Evolutionary conservation across 257 asterid genomes (phyloP).

Genomic region (Lycium ferocissimum): DNA sequence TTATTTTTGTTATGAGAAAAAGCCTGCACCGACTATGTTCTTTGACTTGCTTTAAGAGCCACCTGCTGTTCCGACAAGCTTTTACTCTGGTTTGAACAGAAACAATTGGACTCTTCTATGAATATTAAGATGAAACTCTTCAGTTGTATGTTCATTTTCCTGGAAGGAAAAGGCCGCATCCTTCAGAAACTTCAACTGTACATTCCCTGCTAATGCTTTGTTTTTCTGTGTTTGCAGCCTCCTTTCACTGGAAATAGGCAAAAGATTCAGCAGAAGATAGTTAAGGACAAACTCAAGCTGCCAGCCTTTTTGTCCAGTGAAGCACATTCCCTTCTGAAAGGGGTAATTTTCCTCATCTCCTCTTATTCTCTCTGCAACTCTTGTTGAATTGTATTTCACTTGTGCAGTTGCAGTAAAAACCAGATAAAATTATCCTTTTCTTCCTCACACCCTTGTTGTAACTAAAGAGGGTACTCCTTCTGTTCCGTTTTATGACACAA

Average conservation of each 20-base stretch:
- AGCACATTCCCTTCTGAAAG: constrained; percentile 70
- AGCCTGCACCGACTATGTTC: neutral
- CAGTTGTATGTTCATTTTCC: neutral
- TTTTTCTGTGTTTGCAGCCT: constrained; percentile 28
- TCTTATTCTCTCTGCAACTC: neutral
- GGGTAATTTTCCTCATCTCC: constrained; percentile 45
- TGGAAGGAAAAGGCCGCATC: neutral
- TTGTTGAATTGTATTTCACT: constrained; percentile 21
- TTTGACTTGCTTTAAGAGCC: constrained; percentile 4
- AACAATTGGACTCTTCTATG: neutral
- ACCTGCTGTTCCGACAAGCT: neutral
- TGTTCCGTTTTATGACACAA: neutral
- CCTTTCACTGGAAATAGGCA: constrained; percentile 56
- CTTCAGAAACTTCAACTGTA: neutral
- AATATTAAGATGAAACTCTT: constrained; percentile 23
- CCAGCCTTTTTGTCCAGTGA: constrained; percentile 63
- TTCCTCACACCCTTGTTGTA: neutral
- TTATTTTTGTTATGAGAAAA: constrained; percentile 1
- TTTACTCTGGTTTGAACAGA: constrained; percentile 5
- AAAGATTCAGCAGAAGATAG: constrained; percentile 62
- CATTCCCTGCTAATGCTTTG: constrained; percentile 6
- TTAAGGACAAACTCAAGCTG: constrained; percentile 63
- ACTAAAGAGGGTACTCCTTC: neutral
- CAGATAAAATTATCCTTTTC: constrained; percentile 9
- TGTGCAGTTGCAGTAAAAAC: constrained; percentile 4